Base-by-base conservation (phyloP, 352 stramenopile species). In the Pythium rhizo-oryzae region DNA sequence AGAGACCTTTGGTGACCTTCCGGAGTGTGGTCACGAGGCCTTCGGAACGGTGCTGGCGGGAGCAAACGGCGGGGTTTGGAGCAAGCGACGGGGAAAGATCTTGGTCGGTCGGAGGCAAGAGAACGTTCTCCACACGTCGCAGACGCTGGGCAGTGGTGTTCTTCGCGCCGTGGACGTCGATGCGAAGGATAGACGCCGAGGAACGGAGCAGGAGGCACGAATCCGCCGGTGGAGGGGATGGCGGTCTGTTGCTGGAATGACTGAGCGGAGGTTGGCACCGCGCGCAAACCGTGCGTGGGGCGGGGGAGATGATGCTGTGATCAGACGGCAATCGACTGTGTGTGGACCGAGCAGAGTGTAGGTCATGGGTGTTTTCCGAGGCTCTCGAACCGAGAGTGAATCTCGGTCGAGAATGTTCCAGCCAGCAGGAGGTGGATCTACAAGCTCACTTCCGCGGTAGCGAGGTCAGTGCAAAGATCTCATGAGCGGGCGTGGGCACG, bases 281-380 rank as follows among this genome's bases (percentile, higher is more conserved):
- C 41, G n/a, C n/a, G n/a, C n/a, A n/a, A n/a, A n/a, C n/a, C n/a
- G n/a, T n/a, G n/a, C n/a, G 41, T n/a, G 13, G 9, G 41, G 1
- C 1, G n/a, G 46, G 58, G 58, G 56, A 33, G 28, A 33, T 33
- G 58, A 64, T 64, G 58, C 47, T 19, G 35, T 35, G 50, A 65
- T 57, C 59, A 50, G 59, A 58, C 30, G 47, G 49, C 60, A 33
- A 67, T 47, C 41, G 41, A 47, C 21, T 47, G 41, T 47, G 41
- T 47, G 41, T 30, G 35, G n/a, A 37, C 51, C 21, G 2, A 33
- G 39, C 61, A 68, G 60, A 68, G 52, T 68, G 61, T 60, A 52
- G 61, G 61, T 68, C 61, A n/a, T 39, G 47, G 46, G 43, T n/a
- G 24, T 66, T 49, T 46, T 57, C 49, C n/a, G 6, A 33, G 28